phyloP scores from a whole-genome alignment of 2,329 filamentous ascomycete species.

The Shiraia sp. region DNA sequence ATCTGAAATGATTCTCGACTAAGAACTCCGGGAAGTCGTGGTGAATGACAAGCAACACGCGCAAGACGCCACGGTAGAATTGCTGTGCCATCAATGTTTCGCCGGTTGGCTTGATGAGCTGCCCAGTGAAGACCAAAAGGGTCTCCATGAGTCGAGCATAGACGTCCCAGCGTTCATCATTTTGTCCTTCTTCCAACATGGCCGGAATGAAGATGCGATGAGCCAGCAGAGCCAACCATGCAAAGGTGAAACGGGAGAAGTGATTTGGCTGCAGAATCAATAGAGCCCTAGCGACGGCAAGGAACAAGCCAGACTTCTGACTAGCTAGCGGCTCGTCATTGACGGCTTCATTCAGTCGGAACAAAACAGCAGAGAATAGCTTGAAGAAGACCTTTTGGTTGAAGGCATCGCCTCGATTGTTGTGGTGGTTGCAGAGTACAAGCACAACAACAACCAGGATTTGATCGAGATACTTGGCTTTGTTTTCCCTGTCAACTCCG shows the following conservation, averaged over 20 bases:
- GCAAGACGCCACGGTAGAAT: slow-evolving; percentile 80
- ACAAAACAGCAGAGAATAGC: slow-evolving; percentile 81
- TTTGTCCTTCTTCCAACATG: slow-evolving; percentile 67
- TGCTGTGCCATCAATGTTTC: slow-evolving; percentile 74
- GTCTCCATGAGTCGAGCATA: slow-evolving; percentile 75
- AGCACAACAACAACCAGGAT: slow-evolving; percentile 78
- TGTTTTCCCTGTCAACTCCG: slow-evolving; percentile 63
- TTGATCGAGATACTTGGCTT: slow-evolving; percentile 74
- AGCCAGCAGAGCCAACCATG: slow-evolving; percentile 80
- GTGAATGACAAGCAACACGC: slow-evolving; percentile 81
- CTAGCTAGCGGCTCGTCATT: slow-evolving; percentile 47
- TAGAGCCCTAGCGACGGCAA: slow-evolving; percentile 73
- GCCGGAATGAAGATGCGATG: slow-evolving; percentile 84
- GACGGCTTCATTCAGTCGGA: slow-evolving; percentile 68
- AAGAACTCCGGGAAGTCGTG: slow-evolving; percentile 96
- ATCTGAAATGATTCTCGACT: slow-evolving; percentile 79
- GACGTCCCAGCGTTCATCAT: slow-evolving; percentile 68
- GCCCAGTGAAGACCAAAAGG: slow-evolving; percentile 73
- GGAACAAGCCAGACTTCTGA: slow-evolving; percentile 70
- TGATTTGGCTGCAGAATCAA: slow-evolving; percentile 73
- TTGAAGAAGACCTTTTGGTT: slow-evolving; percentile 91
- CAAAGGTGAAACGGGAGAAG: slow-evolving; percentile 82
- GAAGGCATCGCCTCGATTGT: slow-evolving; percentile 77
- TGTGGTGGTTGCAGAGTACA: slow-evolving; percentile 82
- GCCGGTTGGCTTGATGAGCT: slow-evolving; percentile 75